Base-by-base conservation (phyloP, 176 grass and related monocot species). In the Oryza australiensis region DNA sequence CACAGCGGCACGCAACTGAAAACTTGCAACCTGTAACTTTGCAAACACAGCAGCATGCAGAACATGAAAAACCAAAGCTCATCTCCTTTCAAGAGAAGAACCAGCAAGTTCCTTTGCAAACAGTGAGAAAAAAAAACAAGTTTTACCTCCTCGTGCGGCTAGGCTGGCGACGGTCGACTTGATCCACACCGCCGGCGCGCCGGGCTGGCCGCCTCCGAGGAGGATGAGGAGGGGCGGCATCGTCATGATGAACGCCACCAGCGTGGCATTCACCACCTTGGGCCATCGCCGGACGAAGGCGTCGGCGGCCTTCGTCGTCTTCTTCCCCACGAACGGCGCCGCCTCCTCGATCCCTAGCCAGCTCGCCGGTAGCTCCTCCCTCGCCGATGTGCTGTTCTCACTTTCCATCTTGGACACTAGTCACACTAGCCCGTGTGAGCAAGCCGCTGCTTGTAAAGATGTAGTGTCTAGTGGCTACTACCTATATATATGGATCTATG, bases 121-220 rank as follows among this genome's bases (percentile, higher is more conserved):
- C 16, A 60, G 1, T 74, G 8, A 3, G 20, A 1, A 59, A 16
- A 32, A 11, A 32, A 2, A 4, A 3, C 45, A 33, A 28, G 32
- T 16, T 51, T 62, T 43, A 73, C 81, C 55, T 43, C 13, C 28
- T 2, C 6, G 81, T 20, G 40, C 5, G 20, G 76, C 81, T 14
- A 82, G 27, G 40, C 12, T 11, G 41, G 66, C 18, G 9, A 78
- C 43, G 26, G 82, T 62, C 8, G 82, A 75, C 42, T 76, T 85
- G 81, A 88, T 67, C 74, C 86, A 88, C 26, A 88, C 87, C 38
- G 51, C 7, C 30, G 70, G 77, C 46, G 62, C 8, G 9, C 20
- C 55, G 32, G 73, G 13, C 70, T 30, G 30, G 15, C 51, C 82
- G 9, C 29, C 27, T 24, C 29, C 28, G 30, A 85, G 26, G 71